phyloP scores from a whole-genome alignment of 2,329 filamentous ascomycete species.

The Monosporascus cannonballus region DNA sequence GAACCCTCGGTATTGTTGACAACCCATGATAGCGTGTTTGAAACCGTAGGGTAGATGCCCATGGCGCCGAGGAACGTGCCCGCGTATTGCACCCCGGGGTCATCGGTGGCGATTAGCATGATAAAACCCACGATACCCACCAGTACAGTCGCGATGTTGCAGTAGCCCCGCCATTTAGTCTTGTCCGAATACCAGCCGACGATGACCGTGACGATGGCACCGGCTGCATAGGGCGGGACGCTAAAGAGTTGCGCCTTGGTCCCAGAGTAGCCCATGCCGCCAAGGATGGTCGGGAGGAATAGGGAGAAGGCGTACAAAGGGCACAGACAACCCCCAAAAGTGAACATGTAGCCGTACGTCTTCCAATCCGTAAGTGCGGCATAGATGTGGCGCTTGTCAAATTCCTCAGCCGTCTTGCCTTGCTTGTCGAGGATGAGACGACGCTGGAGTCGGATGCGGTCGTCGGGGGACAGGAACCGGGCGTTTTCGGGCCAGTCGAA shows the following conservation, averaged over 20 bases:
- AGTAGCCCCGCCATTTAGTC: conserved; percentile 65
- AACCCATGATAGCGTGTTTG: conserved; percentile 84
- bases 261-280: conserved; percentile 36
- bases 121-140: conserved; percentile 71
- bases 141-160: conserved; percentile 67
- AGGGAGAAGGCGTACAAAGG: conserved; percentile 70
- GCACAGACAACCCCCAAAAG: conserved; percentile 73
- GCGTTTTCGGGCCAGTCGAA: conserved; percentile 77
- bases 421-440: conserved; percentile 68
- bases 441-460: conserved; percentile 66
- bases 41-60: conserved; percentile 82
- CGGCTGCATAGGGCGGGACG: conserved; percentile 70
- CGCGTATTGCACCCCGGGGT: conserved; percentile 68
- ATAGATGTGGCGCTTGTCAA: conserved; percentile 67
- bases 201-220: conserved; percentile 61
- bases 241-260: conserved; percentile 59
- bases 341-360: conserved; percentile 66
- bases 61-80: conserved; percentile 79
- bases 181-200: conserved; percentile 74
- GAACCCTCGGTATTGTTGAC: conserved; percentile 86
- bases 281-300: conserved; percentile 76
- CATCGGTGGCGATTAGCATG: conserved; percentile 65
- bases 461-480: conserved; percentile 62
- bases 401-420: conserved; percentile 67
- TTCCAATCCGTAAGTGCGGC: conserved; percentile 76